Evolutionary conservation across 495 filamentous ascomycete species (phyloP).

Genomic region (Trichocladium uniseriatum): DNA sequence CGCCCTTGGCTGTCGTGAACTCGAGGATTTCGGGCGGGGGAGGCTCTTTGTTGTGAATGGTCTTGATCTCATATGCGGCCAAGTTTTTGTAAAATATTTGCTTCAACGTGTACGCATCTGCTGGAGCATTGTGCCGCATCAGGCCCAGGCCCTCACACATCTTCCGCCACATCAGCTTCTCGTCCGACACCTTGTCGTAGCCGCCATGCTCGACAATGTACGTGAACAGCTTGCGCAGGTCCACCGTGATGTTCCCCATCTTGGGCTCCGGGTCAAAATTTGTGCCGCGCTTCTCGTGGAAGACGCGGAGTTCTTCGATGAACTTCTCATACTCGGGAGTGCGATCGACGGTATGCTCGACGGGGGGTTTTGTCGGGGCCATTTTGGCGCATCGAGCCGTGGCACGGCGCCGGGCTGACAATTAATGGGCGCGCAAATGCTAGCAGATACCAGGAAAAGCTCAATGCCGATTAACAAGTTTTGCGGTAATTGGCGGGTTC

Average conservation of each 20-base stretch:
- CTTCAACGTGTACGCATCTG: slow-evolving; percentile 68
- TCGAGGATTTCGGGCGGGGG: slow-evolving; percentile 77
- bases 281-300: slow-evolving; percentile 65
- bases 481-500: background rate
- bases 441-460: background rate
- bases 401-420: slow-evolving; percentile 12
- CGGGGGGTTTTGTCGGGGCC: slow-evolving; percentile 27
- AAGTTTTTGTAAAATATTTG: slow-evolving; percentile 76
- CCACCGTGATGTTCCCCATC: slow-evolving; percentile 59
- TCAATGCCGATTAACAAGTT: background rate
- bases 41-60: slow-evolving; percentile 60
- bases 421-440: background rate
- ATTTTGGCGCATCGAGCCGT: slow-evolving; percentile 23
- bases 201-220: slow-evolving; percentile 60
- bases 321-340: slow-evolving; percentile 61
- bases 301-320: slow-evolving; percentile 53
- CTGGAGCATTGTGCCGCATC: slow-evolving; percentile 52
- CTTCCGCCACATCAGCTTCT: slow-evolving; percentile 70
- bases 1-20: slow-evolving; percentile 63
- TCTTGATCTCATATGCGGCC: slow-evolving; percentile 70
- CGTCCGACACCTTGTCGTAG: slow-evolving; percentile 70
- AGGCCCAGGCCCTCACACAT: slow-evolving; percentile 57
- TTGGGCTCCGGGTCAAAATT: slow-evolving; percentile 62
- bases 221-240: slow-evolving; percentile 62
- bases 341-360: slow-evolving; percentile 35